Evolutionary conservation across 768 basidiomycete genomes (phyloP).

Genomic region (Suillus brevipes): DNA sequence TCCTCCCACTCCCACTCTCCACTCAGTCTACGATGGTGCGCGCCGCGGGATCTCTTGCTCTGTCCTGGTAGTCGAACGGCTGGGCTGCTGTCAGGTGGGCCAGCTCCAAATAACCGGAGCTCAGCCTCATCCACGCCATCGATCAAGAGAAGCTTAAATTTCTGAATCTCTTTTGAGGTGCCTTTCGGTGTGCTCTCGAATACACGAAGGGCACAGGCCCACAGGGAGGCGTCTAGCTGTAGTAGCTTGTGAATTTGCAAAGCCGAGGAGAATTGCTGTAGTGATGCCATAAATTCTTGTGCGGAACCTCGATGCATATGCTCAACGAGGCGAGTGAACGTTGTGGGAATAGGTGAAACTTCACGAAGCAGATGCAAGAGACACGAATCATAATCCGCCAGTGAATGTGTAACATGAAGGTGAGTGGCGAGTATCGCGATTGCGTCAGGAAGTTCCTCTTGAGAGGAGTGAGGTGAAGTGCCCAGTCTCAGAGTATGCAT

Average conservation of each 20-base stretch:
- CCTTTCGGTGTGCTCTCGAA: slow-evolving; percentile 39
- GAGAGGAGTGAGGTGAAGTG: neutral
- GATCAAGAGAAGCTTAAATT: slow-evolving; percentile 43
- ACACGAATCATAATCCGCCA: slow-evolving; percentile 1
- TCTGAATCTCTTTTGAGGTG: slow-evolving; percentile 26
- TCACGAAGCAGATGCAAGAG: slow-evolving; percentile 28
- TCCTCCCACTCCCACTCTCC: slow-evolving; percentile 52
- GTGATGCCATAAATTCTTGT: slow-evolving; percentile 27
- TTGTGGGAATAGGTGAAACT: slow-evolving; percentile 31
- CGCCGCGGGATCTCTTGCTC: slow-evolving; percentile 7
- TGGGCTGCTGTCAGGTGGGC: slow-evolving; percentile 16
- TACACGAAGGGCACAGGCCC: slow-evolving; percentile 49
- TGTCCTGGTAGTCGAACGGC: slow-evolving; percentile 13
- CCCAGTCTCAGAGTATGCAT: slow-evolving; percentile 18
- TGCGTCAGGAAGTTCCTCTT: slow-evolving; percentile 25
- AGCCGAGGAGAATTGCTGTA: slow-evolving; percentile 24
- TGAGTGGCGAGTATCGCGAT: slow-evolving; percentile 24
- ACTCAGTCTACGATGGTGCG: slow-evolving; percentile 18
- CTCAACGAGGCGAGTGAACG: slow-evolving; percentile 31
- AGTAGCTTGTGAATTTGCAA: slow-evolving; percentile 38
- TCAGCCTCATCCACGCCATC: slow-evolving; percentile 54
- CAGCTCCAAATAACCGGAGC: slow-evolving; percentile 42
- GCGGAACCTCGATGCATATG: slow-evolving; percentile 21
- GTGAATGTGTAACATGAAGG: slow-evolving; percentile 17
- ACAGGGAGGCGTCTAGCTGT: slow-evolving; percentile 50